phyloP scores from a whole-genome alignment of 108 stramenopile genomes.

The Cyclostephanos tholiformis region DNA sequence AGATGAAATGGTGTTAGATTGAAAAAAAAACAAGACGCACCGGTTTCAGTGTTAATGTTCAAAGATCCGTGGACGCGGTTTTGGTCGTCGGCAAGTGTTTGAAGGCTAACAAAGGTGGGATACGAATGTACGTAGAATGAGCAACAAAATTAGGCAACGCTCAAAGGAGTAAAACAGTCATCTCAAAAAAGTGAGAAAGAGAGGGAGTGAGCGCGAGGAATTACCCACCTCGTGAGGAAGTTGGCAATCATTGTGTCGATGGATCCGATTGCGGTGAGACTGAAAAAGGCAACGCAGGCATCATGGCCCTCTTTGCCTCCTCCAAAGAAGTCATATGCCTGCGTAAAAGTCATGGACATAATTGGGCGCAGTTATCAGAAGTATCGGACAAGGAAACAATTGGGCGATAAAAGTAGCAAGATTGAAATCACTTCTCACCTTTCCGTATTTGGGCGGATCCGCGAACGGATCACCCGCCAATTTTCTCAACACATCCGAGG shows the following conservation, averaged over 20 bases:
- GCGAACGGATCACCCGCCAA: slow-evolving; percentile 89
- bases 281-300: slow-evolving; percentile 92
- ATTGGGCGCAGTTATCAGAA: neutral
- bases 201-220: neutral
- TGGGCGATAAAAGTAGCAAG: neutral
- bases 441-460: slow-evolving; percentile 90
- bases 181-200: neutral
- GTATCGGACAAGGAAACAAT: slow-evolving; percentile 8
- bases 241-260: slow-evolving; percentile 98
- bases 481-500: slow-evolving; percentile 80
- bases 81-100: slow-evolving; percentile 86
- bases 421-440: slow-evolving; percentile 39
- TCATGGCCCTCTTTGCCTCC: slow-evolving; percentile 82
- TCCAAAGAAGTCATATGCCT: slow-evolving; percentile 87
- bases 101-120: slow-evolving; percentile 55
- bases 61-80: slow-evolving; percentile 95
- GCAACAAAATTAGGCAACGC: neutral
- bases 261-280: slow-evolving; percentile 87
- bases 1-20: neutral
- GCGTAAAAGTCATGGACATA: neutral
- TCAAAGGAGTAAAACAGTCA: neutral
- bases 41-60: slow-evolving; percentile 98
- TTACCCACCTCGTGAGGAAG: slow-evolving; percentile 60
- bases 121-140: neutral
- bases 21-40: neutral